Conservation (phyloP, 31 red algal genomes). For the Odonthalia washingtoniensis region DNA sequence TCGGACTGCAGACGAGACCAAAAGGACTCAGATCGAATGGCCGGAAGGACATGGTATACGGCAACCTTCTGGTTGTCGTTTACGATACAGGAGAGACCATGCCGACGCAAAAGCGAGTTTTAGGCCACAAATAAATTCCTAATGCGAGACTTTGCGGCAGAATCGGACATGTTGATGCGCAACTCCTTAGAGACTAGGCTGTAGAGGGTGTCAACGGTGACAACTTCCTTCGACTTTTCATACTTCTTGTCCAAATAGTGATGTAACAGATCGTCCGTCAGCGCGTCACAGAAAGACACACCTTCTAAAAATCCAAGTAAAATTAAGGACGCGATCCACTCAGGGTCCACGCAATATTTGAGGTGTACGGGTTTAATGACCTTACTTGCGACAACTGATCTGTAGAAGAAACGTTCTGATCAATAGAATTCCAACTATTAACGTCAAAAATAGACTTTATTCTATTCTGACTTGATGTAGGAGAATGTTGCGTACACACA, state of each 20-base stretch:
- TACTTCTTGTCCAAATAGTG: conserved; percentile 27
- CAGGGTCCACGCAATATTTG: conserved; percentile 14
- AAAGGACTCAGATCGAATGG: conserved; percentile 16
- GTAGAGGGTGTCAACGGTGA: conserved; percentile 5
- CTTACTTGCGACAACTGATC: background rate
- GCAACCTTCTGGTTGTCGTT: conserved; percentile 17
- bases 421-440: too few relatives aligned
- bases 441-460: too few relatives aligned
- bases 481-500: too few relatives aligned
- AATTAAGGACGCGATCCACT: conserved; percentile 5
- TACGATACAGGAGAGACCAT: conserved; percentile 25
- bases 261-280: conserved; percentile 27
- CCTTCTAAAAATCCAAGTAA: conserved; percentile 2
- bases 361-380: background rate
- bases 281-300: background rate
- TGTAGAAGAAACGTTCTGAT: too few relatives aligned
- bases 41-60: conserved; percentile 37
- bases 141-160: conserved; percentile 25
- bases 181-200: conserved; percentile 31
- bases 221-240: background rate
- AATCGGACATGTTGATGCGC: conserved; percentile 34
- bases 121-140: conserved; percentile 35
- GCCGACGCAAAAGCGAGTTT: background rate
- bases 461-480: too few relatives aligned
- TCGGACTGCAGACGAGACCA: conserved; percentile 12